Conservation (phyloP, 2,329 filamentous ascomycete genomes). For the Karstenula rhodostoma region DNA sequence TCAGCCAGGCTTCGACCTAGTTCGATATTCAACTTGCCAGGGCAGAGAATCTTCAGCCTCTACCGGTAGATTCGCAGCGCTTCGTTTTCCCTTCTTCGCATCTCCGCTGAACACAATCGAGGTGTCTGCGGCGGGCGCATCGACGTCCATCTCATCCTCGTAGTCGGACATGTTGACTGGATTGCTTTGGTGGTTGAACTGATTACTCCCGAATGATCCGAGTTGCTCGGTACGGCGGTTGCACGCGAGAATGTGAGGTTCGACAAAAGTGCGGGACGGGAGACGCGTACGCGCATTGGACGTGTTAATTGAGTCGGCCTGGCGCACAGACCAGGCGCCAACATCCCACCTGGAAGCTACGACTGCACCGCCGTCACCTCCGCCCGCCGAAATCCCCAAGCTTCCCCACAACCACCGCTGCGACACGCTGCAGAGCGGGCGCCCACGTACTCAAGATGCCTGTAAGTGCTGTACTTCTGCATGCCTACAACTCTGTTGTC, state of each 20-base stretch:
- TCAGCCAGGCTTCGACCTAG: conserved; percentile 9
- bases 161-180: conserved; percentile 59
- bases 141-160: conserved; percentile 74
- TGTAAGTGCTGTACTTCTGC: conserved; percentile 42
- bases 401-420: conserved; percentile 22
- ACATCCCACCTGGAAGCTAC: conserved; percentile 37
- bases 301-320: conserved; percentile 46
- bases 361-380: conserved; percentile 33
- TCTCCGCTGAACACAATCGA: conserved; percentile 76
- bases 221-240: neutral
- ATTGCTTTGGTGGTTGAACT: neutral
- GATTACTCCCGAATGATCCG: neutral
- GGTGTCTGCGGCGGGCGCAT: conserved; percentile 61
- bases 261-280: conserved; percentile 2
- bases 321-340: conserved; percentile 26
- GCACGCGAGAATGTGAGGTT: neutral
- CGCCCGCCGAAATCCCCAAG: conserved; percentile 35
- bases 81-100: conserved; percentile 86
- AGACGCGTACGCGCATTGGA: conserved; percentile 35
- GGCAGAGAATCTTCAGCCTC: conserved; percentile 93
- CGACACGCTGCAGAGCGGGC: conserved; percentile 18
- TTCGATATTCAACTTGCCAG: conserved; percentile 65
- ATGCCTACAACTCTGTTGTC: neutral
- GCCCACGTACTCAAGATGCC: conserved; percentile 53
- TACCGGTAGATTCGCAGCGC: conserved; percentile 89